Percentiles rank a stretch among this genome's conserved stretches.
Conservation (phyloP, 108 stramenopile genomes). For the Cyclotella distinguenda region DNA sequence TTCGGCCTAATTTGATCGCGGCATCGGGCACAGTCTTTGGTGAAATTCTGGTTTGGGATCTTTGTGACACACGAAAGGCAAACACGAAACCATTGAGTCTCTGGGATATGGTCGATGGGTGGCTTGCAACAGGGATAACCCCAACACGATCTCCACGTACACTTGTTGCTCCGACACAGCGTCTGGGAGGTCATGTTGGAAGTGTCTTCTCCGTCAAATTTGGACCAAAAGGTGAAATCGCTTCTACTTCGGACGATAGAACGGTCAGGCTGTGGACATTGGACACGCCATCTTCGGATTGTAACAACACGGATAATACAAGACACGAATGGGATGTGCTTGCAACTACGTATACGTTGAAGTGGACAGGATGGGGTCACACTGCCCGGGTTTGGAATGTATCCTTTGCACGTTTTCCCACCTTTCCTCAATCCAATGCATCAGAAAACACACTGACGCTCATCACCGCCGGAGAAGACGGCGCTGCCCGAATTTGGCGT, state of each 20-base stretch:
- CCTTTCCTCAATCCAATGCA: neutral
- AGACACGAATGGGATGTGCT: neutral
- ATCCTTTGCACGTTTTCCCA: constrained; percentile 30
- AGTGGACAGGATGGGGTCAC: constrained; percentile 80
- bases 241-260: constrained; percentile 78
- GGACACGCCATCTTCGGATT: neutral
- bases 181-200: constrained; percentile 65
- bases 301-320: neutral
- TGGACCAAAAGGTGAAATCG: constrained; percentile 39
- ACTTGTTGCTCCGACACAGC: constrained; percentile 10
- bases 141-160: neutral
- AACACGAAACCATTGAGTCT: constrained; percentile 11
- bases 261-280: constrained; percentile 67
- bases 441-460: constrained; percentile 8
- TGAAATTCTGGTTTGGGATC: constrained; percentile 52
- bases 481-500: constrained; percentile 66
- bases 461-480: constrained; percentile 70
- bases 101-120: constrained; percentile 26
- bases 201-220: constrained; percentile 59
- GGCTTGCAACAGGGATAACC: constrained; percentile 5
- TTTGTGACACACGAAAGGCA: neutral
- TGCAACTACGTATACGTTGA: constrained; percentile 15
- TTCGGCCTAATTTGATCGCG: constrained; percentile 24
- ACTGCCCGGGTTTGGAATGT: constrained; percentile 74
- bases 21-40: constrained; percentile 66